Evolutionary conservation across 352 stramenopile species (phyloP), one percentile per base, ranked within the genome.

Genomic region (Globisporangium middletonii): DNA sequence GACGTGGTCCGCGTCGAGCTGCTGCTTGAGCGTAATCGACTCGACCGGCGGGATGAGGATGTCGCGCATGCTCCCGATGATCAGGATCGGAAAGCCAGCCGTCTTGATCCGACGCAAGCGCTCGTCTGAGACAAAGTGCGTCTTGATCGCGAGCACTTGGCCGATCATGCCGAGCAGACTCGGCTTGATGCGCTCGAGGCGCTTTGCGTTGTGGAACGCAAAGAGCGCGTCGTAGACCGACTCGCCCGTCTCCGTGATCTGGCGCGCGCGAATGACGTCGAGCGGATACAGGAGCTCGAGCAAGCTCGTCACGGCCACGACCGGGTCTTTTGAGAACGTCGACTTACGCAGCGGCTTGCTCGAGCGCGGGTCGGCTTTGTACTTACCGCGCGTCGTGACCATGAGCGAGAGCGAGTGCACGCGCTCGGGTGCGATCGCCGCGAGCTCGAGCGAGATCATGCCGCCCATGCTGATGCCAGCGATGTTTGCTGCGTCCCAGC

Each of bases 391-490:
- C n/a, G 73, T 78, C 23, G 79, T 86, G 26, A 86, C 79, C 19
- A 88, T 59, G 0, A 90, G 67, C 16, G 76, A 79, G 13, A 90
- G 67, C 51, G 78, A 88, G 49, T 71, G 56, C 5, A 90, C 59
- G n/a, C 78, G 65, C 46, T 83, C 56, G 0, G 72, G 76, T 6
- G 76, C 72, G 12, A 56, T 50, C 1, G 71, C 57, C 1, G 74
- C 73, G 4, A 90, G 60, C 55, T 90, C 77, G 19, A 83, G 68
- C 7, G 76, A 63, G 56, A 90, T 88, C 80, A 90, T 90, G 6
- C 80, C 77, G 18, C 80, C 80, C 77, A 89, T 85, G 44, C 76
- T 87, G 41, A 37, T 30, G 46, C 79, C 79, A 1, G 71, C 72
- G 47, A 76, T 46, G 45, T 88, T 76, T 9, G 75, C 76, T 12